These are phyloP conservation scores for Wickerhamiella lipophila DNA, from an alignment of 805 yeast species.

Conservation along the genomic window DNA sequence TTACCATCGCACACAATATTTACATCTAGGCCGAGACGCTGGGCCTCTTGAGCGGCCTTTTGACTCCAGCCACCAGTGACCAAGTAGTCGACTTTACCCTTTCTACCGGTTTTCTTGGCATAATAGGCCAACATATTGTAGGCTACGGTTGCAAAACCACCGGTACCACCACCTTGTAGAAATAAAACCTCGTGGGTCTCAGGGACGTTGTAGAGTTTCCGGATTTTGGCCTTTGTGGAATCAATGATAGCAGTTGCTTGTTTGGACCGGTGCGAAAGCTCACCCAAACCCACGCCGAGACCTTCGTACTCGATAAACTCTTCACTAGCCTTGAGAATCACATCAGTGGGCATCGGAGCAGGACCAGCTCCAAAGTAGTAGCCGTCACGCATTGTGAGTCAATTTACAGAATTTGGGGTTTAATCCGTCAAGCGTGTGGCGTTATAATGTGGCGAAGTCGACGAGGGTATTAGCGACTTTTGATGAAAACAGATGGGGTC, in stretches of 20 bases:
- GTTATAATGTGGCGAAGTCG: neutral
- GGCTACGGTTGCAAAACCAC: slow-evolving; percentile 81
- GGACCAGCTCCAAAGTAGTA: slow-evolving; percentile 97
- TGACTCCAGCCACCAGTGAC: slow-evolving; percentile 92
- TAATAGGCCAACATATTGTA: slow-evolving; percentile 68
- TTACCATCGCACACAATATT: slow-evolving; percentile 58
- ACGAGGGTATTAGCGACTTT: no score
- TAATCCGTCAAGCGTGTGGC: neutral
- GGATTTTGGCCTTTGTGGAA: slow-evolving; percentile 56
- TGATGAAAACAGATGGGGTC: no score
- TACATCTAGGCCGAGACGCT: slow-evolving; percentile 63
- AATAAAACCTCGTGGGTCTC: slow-evolving; percentile 90
- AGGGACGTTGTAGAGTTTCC: slow-evolving; percentile 58
- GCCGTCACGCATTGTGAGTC: slow-evolving; percentile 19
- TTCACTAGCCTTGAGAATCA: slow-evolving; percentile 73
- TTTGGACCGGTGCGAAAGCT: slow-evolving; percentile 86
- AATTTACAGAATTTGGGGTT: neutral
- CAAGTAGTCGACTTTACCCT: slow-evolving; percentile 73
- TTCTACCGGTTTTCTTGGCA: slow-evolving; percentile 57
- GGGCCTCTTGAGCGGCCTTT: slow-evolving; percentile 78
- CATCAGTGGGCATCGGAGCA: slow-evolving; percentile 74
- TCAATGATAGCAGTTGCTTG: slow-evolving; percentile 70
- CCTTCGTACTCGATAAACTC: slow-evolving; percentile 64
- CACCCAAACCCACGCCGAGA: slow-evolving; percentile 81
- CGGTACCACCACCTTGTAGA: slow-evolving; percentile 96